A percentile compares a stretch with the other conserved stretches of the same genome.
Conservation (phyloP, 1,284 basidiomycete species). For the Naganishia liquefaciens region DNA sequence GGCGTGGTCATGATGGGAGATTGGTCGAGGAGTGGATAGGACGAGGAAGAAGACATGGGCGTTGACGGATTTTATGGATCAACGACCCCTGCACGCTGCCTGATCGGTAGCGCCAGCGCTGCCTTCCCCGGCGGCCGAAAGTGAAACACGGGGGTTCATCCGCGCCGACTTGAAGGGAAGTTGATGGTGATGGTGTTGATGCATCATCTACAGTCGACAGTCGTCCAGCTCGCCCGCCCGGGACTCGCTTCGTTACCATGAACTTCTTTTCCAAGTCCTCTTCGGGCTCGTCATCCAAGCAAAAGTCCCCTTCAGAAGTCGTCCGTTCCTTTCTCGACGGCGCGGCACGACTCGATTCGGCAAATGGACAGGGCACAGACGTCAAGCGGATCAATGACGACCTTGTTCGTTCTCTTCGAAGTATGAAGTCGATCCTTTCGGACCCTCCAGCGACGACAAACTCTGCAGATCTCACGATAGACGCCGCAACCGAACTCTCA, state of each 20-base stretch:
- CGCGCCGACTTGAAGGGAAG: no score
- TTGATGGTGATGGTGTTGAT: no score
- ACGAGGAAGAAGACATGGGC: no score
- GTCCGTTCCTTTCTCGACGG: slow-evolving; percentile 36
- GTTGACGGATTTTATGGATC: no score
- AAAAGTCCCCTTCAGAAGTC: slow-evolving; percentile 34
- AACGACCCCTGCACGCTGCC: no score
- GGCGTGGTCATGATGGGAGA: not conserved
- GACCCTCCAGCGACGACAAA: slow-evolving; percentile 1
- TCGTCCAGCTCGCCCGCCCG: no score
- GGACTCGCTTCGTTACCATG: slow-evolving; percentile 18
- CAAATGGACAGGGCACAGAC: slow-evolving; percentile 13
- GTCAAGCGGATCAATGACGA: slow-evolving; percentile 22
- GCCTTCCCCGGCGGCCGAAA: no score
- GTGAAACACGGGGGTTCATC: no score
- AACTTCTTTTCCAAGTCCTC: slow-evolving; percentile 38
- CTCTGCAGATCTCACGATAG: not conserved
- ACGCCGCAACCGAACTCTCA: slow-evolving; percentile 73
- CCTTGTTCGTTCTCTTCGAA: slow-evolving; percentile 15
- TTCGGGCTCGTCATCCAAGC: slow-evolving; percentile 2
- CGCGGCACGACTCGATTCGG: slow-evolving; percentile 25
- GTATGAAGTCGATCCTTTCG: slow-evolving; percentile 27
- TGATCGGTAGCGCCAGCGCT: no score
- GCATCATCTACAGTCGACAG: no score
- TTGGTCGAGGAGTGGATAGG: not conserved